phyloP scores from a whole-genome alignment of 106 monocot species.

The Dendrobium catenatum region DNA sequence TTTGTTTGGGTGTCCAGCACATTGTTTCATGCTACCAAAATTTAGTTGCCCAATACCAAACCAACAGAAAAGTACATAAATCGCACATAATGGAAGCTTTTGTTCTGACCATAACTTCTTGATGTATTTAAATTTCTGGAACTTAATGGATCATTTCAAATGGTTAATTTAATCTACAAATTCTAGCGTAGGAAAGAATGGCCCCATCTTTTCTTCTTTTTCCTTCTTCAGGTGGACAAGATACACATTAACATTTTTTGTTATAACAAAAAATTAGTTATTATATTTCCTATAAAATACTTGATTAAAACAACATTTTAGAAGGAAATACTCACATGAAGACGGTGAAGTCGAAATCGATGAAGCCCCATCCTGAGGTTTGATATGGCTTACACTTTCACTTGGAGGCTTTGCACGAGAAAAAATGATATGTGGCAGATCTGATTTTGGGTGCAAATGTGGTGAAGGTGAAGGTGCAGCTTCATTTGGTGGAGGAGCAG shows the following conservation, averaged over 20 bases:
- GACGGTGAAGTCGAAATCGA: conserved; percentile 32
- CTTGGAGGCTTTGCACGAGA: conserved; percentile 64
- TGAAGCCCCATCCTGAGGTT: conserved; percentile 20
- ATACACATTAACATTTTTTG: neutral
- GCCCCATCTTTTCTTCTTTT: neutral
- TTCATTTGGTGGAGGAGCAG: conserved; percentile 20
- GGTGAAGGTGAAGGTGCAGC: conserved; percentile 25
- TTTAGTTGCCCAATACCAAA: neutral
- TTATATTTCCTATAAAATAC: neutral
- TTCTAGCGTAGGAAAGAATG: neutral
- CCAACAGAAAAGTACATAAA: neutral
- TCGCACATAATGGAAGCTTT: neutral
- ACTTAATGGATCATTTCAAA: neutral
- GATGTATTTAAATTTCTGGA: neutral
- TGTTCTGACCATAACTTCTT: neutral
- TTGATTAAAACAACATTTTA: neutral
- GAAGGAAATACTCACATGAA: conserved; percentile 60
- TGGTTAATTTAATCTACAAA: neutral
- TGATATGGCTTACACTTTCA: conserved; percentile 21
- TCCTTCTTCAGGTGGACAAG: neutral
- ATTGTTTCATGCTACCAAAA: neutral
- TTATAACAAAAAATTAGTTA: neutral
- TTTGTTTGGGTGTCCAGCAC: neutral
- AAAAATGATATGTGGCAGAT: conserved; percentile 46
- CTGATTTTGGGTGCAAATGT: conserved; percentile 12